phyloP scores from a whole-genome alignment of 768 basidiomycete species.

The Obba rivulosa region DNA sequence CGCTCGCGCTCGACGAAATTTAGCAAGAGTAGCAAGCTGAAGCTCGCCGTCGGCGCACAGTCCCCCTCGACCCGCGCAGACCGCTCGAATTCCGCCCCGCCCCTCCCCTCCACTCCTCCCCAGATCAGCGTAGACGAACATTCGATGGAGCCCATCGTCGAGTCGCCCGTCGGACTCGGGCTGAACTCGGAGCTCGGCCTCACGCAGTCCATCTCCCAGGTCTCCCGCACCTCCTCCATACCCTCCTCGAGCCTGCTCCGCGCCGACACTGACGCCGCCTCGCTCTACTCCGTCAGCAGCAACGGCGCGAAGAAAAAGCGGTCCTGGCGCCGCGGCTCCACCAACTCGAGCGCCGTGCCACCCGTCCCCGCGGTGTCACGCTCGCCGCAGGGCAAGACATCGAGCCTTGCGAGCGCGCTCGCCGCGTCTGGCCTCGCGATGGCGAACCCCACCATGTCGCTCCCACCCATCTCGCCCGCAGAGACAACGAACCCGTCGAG shows the following conservation, averaged over 20 bases:
- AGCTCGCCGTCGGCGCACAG: constrained; percentile 4
- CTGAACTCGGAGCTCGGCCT: constrained; percentile 1
- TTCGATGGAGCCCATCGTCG: constrained; percentile 14
- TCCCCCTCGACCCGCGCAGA: constrained; percentile 13
- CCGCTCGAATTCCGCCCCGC: constrained; percentile 6
- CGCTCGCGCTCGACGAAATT: constrained; percentile 7
- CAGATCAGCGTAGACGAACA: constrained; percentile 1
- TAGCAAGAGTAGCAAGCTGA: constrained; percentile 15
- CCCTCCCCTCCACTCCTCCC: not conserved
- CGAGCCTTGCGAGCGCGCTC: constrained; percentile 59
- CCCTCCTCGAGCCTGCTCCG: constrained; percentile 13
- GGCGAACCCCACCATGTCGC: constrained; percentile 48
- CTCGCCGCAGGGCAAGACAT: constrained; percentile 30
- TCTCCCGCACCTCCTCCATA: constrained; percentile 7
- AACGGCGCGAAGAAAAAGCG: constrained; percentile 16
- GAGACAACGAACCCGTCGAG: constrained; percentile 14
- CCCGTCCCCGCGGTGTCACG: constrained; percentile 14
- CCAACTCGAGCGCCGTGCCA: constrained; percentile 13
- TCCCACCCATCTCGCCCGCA: constrained; percentile 31
- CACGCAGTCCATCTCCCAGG: constrained; percentile 5
- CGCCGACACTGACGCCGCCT: constrained; percentile 21
- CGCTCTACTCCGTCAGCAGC: constrained; percentile 18
- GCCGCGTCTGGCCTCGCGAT: constrained; percentile 65
- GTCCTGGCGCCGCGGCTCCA: constrained; percentile 16
- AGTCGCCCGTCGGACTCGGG: constrained; percentile 20